Evolutionary conservation across 257 asterid genomes (phyloP), one percentile per base, ranked within the genome.

Genomic region (Rauvolfia tetraphylla): DNA sequence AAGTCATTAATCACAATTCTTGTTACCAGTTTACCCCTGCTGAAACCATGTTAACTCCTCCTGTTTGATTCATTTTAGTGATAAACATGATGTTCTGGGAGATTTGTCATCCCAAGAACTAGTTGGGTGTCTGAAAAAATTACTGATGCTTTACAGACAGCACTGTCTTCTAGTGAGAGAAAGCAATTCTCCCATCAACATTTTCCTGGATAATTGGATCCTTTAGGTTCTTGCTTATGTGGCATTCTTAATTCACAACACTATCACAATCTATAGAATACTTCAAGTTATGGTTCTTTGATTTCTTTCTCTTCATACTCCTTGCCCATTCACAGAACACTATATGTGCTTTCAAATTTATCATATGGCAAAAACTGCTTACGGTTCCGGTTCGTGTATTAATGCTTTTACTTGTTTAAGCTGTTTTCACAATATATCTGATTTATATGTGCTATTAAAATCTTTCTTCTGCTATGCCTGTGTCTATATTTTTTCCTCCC

Each of bases 1-100:
- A 87, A 84, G 88, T 82, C 51, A 70, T 72, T 74, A 65, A 15
- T 18, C 5, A 34, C n/a, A 18, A 63, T 34, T 33, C 69, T 31
- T 29, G 22, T 17, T 18, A 17, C 62, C 18, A 15, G 13, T 36
- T 59, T 20, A 54, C 46, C 0, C 4, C 25, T 17, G 63, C 27
- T 23, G 5, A 72, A 53, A 34, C 63, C 22, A n/a, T 20, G 46
- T 22, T 33, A 53, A 7, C 46, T 72, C 29, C 29, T 27, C 33
- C 41, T 7, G 41, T 7, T 33, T 18, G 23, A n/a, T 49, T 20
- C 48, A 3, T 61, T 0, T 27, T 61, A 8, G 58, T 4, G 9
- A 0, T 20, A 31, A 73, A 12, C 56, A 41, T 74, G 48, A 17
- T 59, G 18, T 18, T 3, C 0, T 41, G 10, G 68, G 77, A 42